Evolutionary conservation across 2,329 filamentous ascomycete species (phyloP).

Genomic region (Venturia aucupariae): DNA sequence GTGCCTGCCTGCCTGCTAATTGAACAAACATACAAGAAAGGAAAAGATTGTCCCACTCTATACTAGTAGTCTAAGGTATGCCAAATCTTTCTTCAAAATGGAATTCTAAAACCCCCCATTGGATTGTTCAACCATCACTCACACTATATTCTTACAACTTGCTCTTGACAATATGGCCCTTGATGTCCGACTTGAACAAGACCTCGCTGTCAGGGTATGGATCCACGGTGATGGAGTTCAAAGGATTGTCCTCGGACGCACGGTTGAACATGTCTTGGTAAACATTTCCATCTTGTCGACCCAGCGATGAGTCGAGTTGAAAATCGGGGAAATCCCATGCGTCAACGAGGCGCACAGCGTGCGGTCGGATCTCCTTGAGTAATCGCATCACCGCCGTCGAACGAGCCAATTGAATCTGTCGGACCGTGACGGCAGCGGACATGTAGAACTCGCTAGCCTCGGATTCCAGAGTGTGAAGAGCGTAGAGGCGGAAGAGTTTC

Average conservation of each 20-base stretch:
- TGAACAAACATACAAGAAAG: too few species aligned
- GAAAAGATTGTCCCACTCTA: not conserved
- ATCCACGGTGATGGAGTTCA: constrained; percentile 63
- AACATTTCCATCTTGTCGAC: constrained; percentile 63
- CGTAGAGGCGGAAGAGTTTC: constrained; percentile 57
- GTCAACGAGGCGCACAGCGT: constrained; percentile 63
- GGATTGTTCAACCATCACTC: not conserved
- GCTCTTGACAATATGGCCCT: not conserved
- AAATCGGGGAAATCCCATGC: constrained; percentile 70
- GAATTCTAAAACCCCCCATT: not conserved
- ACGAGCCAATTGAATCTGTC: constrained; percentile 61
- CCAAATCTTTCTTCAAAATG: not conserved
- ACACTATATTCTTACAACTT: not conserved
- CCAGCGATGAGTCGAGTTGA: constrained; percentile 64
- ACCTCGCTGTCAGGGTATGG: constrained; percentile 40
- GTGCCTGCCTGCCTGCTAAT: too few species aligned
- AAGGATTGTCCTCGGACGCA: constrained; percentile 61
- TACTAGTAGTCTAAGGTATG: not conserved
- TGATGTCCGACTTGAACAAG: constrained; percentile 12
- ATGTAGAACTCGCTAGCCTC: constrained; percentile 67
- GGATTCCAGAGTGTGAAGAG: constrained; percentile 57
- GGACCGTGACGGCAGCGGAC: constrained; percentile 57
- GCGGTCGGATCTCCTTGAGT: constrained; percentile 62
- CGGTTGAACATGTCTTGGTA: constrained; percentile 70
- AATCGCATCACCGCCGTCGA: constrained; percentile 60